Conservation (phyloP, 805 yeast genomes). For the Pichia manshurica region DNA sequence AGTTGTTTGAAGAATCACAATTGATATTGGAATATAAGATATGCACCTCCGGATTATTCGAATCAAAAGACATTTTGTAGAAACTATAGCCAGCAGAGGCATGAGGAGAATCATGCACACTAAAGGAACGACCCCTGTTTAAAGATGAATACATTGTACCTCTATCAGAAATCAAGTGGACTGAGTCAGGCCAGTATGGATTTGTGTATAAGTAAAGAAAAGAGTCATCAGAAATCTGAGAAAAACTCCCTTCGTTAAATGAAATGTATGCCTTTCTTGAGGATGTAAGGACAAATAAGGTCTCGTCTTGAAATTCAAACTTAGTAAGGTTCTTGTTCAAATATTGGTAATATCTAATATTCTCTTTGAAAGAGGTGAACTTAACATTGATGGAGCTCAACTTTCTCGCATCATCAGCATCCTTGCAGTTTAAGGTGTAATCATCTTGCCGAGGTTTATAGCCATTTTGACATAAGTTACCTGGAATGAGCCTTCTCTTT, state of each 20-base stretch:
- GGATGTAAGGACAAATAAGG: slow-evolving; percentile 55
- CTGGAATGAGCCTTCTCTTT: slow-evolving; percentile 24
- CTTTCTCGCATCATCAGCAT: slow-evolving; percentile 18
- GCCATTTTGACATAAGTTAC: slow-evolving; percentile 26
- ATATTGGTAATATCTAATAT: slow-evolving; percentile 51
- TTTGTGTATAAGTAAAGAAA: slow-evolving; percentile 53
- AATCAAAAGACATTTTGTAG: slow-evolving; percentile 54
- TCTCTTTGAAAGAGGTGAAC: slow-evolving; percentile 44
- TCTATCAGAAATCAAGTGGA: slow-evolving; percentile 46
- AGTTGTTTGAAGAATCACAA: slow-evolving; percentile 44
- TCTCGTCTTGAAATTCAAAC: slow-evolving; percentile 46
- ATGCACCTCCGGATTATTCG: slow-evolving; percentile 47
- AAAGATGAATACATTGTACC: slow-evolving; percentile 50
- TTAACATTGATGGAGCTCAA: slow-evolving; percentile 32
- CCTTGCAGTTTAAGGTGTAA: slow-evolving; percentile 34
- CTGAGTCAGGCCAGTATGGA: slow-evolving; percentile 50
- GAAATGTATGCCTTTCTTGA: slow-evolving; percentile 55
- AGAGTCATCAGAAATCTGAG: slow-evolving; percentile 34
- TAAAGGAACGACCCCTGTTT: slow-evolving; percentile 63
- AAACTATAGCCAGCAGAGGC: slow-evolving; percentile 45
- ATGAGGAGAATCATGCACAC: slow-evolving; percentile 27
- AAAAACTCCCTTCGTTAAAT: slow-evolving; percentile 55
- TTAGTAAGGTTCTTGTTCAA: slow-evolving; percentile 44
- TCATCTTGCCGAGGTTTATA: slow-evolving; percentile 20
- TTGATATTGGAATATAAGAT: slow-evolving; percentile 63